Conservation (phyloP, 139 green algal species). For the Chlamydomonas applanata region DNA sequence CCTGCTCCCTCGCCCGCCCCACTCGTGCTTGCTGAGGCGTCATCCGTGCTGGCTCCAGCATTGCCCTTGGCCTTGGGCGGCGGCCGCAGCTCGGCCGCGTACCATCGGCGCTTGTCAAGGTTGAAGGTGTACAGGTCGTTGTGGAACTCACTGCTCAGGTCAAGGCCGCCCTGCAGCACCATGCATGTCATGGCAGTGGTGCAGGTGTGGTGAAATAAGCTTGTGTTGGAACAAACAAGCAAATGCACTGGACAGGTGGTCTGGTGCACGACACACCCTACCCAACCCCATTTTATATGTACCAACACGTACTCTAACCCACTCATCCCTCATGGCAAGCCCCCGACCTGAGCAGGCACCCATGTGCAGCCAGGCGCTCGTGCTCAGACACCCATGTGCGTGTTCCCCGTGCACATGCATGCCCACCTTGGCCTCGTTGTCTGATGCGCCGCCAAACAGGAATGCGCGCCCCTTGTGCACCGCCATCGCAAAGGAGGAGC, state of each 20-base stretch:
- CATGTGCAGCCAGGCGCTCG: too few species aligned
- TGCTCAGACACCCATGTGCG: slow-evolving; percentile 42
- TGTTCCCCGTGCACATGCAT: slow-evolving; percentile 50
- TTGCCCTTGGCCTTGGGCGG: slow-evolving; percentile 17
- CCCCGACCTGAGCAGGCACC: too few species aligned
- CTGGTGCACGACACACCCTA: too few species aligned
- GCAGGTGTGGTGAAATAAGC: too few species aligned
- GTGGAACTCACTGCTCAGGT: slow-evolving; percentile 61
- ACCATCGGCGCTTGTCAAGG: slow-evolving; percentile 72
- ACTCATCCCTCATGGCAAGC: too few species aligned
- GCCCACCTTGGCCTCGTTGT: slow-evolving; percentile 77
- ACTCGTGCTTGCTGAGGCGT: not conserved
- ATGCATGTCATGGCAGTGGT: too few species aligned
- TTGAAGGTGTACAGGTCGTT: slow-evolving; percentile 90
- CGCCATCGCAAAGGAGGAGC: slow-evolving; percentile 82
- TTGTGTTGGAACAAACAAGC: too few species aligned
- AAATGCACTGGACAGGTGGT: too few species aligned
- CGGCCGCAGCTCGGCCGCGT: slow-evolving; percentile 44
- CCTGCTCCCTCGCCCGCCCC: slow-evolving; percentile 15
- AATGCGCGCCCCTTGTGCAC: slow-evolving; percentile 66
- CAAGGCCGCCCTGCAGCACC: slow-evolving; percentile 7
- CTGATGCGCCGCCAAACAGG: slow-evolving; percentile 91
- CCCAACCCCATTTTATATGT: too few species aligned
- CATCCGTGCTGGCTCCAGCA: too few species aligned
- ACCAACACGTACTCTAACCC: too few species aligned